Conservation (phyloP, 352 stramenopile species). For the Phytopythium aichiense region DNA sequence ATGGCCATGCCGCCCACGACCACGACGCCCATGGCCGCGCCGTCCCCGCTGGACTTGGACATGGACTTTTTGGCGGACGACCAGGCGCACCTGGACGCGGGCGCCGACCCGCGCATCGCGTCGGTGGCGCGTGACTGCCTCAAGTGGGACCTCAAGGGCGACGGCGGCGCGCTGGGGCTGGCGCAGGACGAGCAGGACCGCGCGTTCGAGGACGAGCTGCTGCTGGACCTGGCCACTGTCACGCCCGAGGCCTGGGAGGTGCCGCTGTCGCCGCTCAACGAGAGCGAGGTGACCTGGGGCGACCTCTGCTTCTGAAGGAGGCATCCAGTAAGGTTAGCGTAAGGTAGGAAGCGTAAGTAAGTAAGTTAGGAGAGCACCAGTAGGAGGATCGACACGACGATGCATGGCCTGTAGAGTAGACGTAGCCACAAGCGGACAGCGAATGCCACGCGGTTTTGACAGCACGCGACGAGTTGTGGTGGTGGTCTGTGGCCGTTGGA, state of each 20-base stretch:
- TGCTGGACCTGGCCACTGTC: slow-evolving; percentile 69
- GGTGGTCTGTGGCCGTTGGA: too few relatives aligned
- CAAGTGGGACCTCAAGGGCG: slow-evolving; percentile 46
- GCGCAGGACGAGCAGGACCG: slow-evolving; percentile 27
- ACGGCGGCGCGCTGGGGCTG: slow-evolving; percentile 16
- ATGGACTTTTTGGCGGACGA: slow-evolving; percentile 81
- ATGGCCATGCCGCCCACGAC: slow-evolving; percentile 20
- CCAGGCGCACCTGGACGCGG: slow-evolving; percentile 31
- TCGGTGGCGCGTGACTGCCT: slow-evolving; percentile 67
- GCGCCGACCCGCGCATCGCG: slow-evolving; percentile 43
- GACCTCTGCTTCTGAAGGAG: slow-evolving; percentile 74
- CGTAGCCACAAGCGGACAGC: not conserved
- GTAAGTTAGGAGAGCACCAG: not conserved
- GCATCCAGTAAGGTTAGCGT: too few relatives aligned
- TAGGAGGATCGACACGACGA: not conserved
- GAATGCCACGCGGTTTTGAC: not conserved
- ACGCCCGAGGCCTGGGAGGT: slow-evolving; percentile 76
- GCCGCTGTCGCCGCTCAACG: slow-evolving; percentile 76
- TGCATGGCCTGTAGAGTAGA: slow-evolving; percentile 1
- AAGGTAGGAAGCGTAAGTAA: not conserved
- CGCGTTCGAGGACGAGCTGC: slow-evolving; percentile 61
- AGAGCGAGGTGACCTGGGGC: slow-evolving; percentile 81
- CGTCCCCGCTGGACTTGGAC: slow-evolving; percentile 55
- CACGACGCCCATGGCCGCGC: not conserved
- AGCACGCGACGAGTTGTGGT: too few relatives aligned